phyloP scores from a whole-genome alignment of 371 early-diverging fungal species.

The Thermomucor indicae-seudaticae region DNA sequence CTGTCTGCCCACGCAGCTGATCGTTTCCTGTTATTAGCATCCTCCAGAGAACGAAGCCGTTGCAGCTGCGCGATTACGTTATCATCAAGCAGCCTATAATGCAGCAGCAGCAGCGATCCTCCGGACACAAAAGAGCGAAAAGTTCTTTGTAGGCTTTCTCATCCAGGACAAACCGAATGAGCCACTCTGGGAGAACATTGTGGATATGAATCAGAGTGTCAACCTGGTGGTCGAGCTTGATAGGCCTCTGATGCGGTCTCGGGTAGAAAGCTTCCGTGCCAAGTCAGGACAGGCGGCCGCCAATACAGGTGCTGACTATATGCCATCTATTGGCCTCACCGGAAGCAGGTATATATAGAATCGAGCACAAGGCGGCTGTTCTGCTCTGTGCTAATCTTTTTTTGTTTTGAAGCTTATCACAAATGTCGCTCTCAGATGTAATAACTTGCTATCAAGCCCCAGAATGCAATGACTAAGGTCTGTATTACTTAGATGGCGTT shows the following conservation, averaged over 20 bases:
- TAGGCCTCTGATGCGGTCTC: conserved; percentile 26
- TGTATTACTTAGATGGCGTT: conserved; percentile 8
- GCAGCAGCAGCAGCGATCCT: conserved; percentile 52
- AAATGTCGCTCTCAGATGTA: conserved; percentile 22
- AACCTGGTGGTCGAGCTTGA: conserved; percentile 14
- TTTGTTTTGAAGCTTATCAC: conserved; percentile 18
- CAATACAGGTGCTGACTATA: conserved; percentile 8
- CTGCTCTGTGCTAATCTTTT: not conserved
- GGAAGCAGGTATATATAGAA: conserved; percentile 29
- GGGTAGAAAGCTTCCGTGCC: conserved; percentile 34
- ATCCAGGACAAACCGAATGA: conserved; percentile 36
- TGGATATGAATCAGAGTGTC: conserved; percentile 27
- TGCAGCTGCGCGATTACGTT: conserved; percentile 16
- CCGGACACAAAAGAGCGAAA: conserved; percentile 45
- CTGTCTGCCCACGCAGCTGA: no score
- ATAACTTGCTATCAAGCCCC: no score
- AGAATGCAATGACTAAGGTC: no score
- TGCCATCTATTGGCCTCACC: conserved; percentile 21
- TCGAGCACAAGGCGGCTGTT: not conserved
- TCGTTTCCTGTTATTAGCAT: not conserved
- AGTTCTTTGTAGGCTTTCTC: conserved; percentile 43
- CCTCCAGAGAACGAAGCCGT: conserved; percentile 1
- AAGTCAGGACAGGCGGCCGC: conserved; percentile 9
- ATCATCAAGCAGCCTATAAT: conserved; percentile 61
- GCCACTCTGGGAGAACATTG: conserved; percentile 52